These are phyloP conservation scores for Solanum megistacrolobum DNA, from an alignment of 257 asterid genomes.

Conservation along the genomic window DNA sequence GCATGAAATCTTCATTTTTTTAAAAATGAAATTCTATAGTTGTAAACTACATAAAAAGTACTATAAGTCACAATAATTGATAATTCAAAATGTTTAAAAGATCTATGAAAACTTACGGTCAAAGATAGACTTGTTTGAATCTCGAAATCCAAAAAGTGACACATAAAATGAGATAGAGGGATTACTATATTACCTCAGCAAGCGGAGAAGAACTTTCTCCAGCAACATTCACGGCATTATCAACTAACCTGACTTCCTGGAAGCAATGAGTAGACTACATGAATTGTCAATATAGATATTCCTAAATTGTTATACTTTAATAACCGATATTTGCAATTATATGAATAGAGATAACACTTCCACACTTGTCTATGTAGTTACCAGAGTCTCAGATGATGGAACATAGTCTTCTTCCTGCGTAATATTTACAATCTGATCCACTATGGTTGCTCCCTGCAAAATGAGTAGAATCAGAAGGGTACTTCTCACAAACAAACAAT, in stretches of 20 bases:
- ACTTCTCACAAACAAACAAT: neutral
- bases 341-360: neutral
- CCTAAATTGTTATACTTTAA: neutral
- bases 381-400: slow-evolving; percentile 37
- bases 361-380: slow-evolving; percentile 9
- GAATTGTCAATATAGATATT: neutral
- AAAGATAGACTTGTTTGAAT: neutral
- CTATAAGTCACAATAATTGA: neutral
- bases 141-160: neutral
- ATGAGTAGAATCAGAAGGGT: neutral
- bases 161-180: neutral
- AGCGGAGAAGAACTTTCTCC: slow-evolving; percentile 24
- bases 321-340: neutral
- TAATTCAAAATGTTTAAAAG: neutral
- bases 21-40: too few relatives aligned
- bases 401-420: slow-evolving; percentile 49
- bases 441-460: slow-evolving; percentile 77
- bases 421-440: slow-evolving; percentile 65
- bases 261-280: neutral
- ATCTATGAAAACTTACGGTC: neutral
- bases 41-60: too few relatives aligned
- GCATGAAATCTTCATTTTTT: neutral
- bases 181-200: slow-evolving; percentile 41
- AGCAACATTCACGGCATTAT: slow-evolving; percentile 24
- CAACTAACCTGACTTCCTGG: slow-evolving; percentile 37